These are phyloP conservation scores for Misopates orontium DNA, from an alignment of 257 asterid genomes.

Conservation along the genomic window DNA sequence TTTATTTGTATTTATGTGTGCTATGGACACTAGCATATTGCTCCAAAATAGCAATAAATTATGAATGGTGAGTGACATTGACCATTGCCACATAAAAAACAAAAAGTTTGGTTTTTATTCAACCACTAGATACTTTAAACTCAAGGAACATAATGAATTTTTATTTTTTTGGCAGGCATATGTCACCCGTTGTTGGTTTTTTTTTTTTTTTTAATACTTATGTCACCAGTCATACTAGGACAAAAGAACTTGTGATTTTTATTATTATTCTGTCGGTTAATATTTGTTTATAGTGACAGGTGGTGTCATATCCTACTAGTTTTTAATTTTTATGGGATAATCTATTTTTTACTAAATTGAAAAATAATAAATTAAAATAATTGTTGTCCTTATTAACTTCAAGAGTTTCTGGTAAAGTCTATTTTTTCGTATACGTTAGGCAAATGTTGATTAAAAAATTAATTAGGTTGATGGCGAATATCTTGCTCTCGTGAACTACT, in stretches of 20 bases:
- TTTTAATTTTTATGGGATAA: neutral
- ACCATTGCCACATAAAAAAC: slow-evolving; percentile 29
- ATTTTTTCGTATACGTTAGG: neutral
- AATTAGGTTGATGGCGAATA: slow-evolving; percentile 14
- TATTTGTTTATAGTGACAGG: slow-evolving; percentile 25
- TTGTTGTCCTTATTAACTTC: slow-evolving; percentile 13
- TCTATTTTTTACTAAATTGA: neutral
- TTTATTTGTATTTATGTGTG: slow-evolving; percentile 34
- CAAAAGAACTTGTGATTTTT: slow-evolving; percentile 27
- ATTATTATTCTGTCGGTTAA: neutral
- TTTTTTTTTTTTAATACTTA: neutral
- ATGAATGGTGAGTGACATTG: slow-evolving; percentile 38
- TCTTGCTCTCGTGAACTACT: slow-evolving; percentile 1
- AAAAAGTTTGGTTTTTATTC: slow-evolving; percentile 23
- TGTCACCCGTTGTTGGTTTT: too few species aligned
- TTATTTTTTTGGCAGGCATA: too few species aligned
- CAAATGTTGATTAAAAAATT: neutral
- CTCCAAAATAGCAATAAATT: slow-evolving; percentile 32
- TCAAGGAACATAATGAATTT: slow-evolving; percentile 29
- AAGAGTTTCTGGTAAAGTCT: neutral
- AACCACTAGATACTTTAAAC: slow-evolving; percentile 38
- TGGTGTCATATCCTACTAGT: slow-evolving; percentile 31
- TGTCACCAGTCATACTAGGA: slow-evolving; percentile 8
- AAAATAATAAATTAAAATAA: neutral
- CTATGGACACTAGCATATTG: slow-evolving; percentile 1